Percentiles rank a stretch among this genome's conserved stretches.
Evolutionary conservation across 177 flowering plant species (phyloP).

Genomic region (Vitis hybrid): DNA sequence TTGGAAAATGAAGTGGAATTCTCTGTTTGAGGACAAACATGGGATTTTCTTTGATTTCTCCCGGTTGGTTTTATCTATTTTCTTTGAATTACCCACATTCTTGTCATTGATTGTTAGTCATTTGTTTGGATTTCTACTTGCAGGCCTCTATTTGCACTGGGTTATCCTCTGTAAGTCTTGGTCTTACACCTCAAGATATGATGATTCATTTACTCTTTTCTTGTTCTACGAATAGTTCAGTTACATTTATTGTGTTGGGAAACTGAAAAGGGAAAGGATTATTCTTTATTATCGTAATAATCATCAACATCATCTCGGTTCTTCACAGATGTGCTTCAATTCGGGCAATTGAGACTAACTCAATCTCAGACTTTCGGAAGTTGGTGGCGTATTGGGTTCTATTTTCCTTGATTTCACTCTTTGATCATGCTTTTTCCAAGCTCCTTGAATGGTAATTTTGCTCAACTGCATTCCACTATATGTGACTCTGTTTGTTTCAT

Average conservation of each 20-base stretch:
- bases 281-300: not conserved
- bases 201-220: not conserved
- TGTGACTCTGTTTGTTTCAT: not conserved
- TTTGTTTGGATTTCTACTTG: not conserved
- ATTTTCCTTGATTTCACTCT: constrained; percentile 25
- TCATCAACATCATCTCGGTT: not conserved
- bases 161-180: constrained; percentile 21
- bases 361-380: constrained; percentile 16
- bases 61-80: not conserved
- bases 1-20: not conserved
- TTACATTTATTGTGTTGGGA: not conserved
- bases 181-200: not conserved
- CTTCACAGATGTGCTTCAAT: constrained; percentile 29
- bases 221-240: not conserved
- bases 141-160: constrained; percentile 23
- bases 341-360: constrained; percentile 33
- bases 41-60: too few species aligned
- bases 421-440: constrained; percentile 23
- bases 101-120: not conserved
- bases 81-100: too few species aligned
- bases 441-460: constrained; percentile 22
- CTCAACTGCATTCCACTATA: not conserved
- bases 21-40: too few species aligned
- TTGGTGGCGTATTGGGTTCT: constrained; percentile 29
- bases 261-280: too few species aligned